These are phyloP conservation scores for Pythium folliculosum DNA, from an alignment of 352 stramenopile species.

Conservation along the genomic window DNA sequence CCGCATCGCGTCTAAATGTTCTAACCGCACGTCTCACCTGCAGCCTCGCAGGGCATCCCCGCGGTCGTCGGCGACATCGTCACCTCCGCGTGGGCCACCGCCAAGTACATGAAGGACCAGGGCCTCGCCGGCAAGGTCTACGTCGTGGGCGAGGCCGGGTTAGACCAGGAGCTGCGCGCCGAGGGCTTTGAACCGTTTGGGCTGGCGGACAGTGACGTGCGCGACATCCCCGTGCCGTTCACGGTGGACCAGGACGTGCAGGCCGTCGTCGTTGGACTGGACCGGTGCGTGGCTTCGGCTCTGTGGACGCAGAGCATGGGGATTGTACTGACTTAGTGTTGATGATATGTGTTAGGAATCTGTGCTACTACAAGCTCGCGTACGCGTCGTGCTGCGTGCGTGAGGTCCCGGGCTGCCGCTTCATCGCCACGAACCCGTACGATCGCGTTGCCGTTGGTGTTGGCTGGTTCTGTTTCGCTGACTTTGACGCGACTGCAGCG, in stretches of 20 bases:
- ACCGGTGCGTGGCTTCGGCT: constrained; percentile 40
- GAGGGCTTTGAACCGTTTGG: constrained; percentile 74
- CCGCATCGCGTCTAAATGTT: too few species aligned
- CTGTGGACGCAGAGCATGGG: background rate
- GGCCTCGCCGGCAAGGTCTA: constrained; percentile 83
- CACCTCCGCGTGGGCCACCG: constrained; percentile 85
- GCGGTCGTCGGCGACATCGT: constrained; percentile 74
- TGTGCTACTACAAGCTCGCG: constrained; percentile 87
- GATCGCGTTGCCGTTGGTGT: constrained; percentile 1
- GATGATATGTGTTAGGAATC: constrained; percentile 38
- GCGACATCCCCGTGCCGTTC: constrained; percentile 69
- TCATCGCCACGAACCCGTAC: constrained; percentile 85
- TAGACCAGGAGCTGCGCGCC: constrained; percentile 63
- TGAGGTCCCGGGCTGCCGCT: constrained; percentile 72
- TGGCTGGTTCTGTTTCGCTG: background rate
- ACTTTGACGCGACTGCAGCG: constrained; percentile 32
- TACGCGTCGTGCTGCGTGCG: constrained; percentile 74
- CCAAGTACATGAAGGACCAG: constrained; percentile 78
- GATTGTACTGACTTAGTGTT: background rate
- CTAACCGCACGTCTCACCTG: constrained; percentile 4
- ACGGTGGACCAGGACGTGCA: constrained; percentile 67
- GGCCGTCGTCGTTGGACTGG: constrained; percentile 80
- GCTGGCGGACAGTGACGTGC: constrained; percentile 65
- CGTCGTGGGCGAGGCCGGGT: constrained; percentile 74
- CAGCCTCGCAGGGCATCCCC: constrained; percentile 77